These are phyloP conservation scores for Cenchrus americanus DNA, from an alignment of 176 grass and related monocot genomes.

Conservation along the genomic window DNA sequence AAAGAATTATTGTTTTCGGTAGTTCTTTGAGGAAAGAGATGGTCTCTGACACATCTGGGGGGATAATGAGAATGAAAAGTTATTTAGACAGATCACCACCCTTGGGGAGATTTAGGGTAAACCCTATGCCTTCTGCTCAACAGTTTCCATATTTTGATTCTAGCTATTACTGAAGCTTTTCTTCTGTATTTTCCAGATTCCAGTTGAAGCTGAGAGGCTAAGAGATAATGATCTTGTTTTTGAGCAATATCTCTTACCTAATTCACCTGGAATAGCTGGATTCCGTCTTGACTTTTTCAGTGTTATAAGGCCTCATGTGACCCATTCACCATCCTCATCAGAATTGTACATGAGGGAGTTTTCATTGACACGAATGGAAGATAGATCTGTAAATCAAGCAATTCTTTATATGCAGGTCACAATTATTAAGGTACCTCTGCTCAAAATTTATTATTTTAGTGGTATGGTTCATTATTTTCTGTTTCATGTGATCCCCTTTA, in stretches of 20 bases:
- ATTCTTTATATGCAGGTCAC: slow-evolving; percentile 87
- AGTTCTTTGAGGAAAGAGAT: slow-evolving; percentile 67
- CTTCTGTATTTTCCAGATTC: slow-evolving; percentile 63
- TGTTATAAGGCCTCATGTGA: slow-evolving; percentile 75
- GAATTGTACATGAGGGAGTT: slow-evolving; percentile 54
- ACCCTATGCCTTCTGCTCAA: slow-evolving; percentile 27
- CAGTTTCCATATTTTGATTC: slow-evolving; percentile 28
- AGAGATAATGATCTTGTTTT: slow-evolving; percentile 87
- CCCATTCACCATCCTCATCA: slow-evolving; percentile 74
- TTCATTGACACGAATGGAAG: slow-evolving; percentile 70
- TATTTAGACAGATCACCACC: slow-evolving; percentile 67
- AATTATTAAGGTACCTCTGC: slow-evolving; percentile 70
- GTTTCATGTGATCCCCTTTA: slow-evolving; percentile 20
- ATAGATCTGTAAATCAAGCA: slow-evolving; percentile 73
- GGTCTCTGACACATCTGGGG: slow-evolving; percentile 62
- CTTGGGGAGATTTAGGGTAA: slow-evolving; percentile 90
- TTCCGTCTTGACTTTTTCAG: slow-evolving; percentile 92
- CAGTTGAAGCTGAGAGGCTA: slow-evolving; percentile 77
- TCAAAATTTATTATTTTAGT: slow-evolving; percentile 18
- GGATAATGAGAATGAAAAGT: slow-evolving; percentile 81
- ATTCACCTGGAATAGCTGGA: slow-evolving; percentile 84
- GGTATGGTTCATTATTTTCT: slow-evolving; percentile 23
- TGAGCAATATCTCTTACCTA: slow-evolving; percentile 86
- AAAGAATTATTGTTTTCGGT: slow-evolving; percentile 84
- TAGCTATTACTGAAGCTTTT: slow-evolving; percentile 37